phyloP scores from a whole-genome alignment of 2,329 filamentous ascomycete genomes.

The Arthrobotrys sinensis region DNA sequence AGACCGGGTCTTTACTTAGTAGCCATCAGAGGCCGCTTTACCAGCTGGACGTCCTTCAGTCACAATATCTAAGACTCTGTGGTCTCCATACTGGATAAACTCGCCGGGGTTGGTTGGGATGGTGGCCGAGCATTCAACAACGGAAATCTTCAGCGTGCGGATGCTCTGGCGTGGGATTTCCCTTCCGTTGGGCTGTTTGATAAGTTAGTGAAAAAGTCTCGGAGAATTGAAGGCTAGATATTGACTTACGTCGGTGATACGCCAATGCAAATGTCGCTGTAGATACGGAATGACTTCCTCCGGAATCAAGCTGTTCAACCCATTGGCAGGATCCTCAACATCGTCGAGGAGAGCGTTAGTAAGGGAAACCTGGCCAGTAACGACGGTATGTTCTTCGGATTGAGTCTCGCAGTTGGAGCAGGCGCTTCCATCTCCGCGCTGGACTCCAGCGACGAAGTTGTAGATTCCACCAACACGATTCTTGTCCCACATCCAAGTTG shows the following conservation, averaged over 20 bases:
- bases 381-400: slow-evolving; percentile 64
- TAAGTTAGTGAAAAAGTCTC: slow-evolving; percentile 5
- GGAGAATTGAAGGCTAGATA: background rate
- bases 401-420: slow-evolving; percentile 62
- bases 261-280: slow-evolving; percentile 65
- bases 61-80: slow-evolving; percentile 48
- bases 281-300: slow-evolving; percentile 66
- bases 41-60: slow-evolving; percentile 54
- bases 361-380: slow-evolving; percentile 68
- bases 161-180: slow-evolving; percentile 48
- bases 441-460: slow-evolving; percentile 66
- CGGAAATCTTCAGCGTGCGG: slow-evolving; percentile 43
- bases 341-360: slow-evolving; percentile 67
- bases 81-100: slow-evolving; percentile 48
- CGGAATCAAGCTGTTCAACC: slow-evolving; percentile 65
- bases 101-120: slow-evolving; percentile 41
- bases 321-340: slow-evolving; percentile 64
- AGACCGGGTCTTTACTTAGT: background rate
- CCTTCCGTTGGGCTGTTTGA: slow-evolving; percentile 35
- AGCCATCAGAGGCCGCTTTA: slow-evolving; percentile 48
- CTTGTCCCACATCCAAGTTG: slow-evolving; percentile 67
- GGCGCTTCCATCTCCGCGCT: slow-evolving; percentile 35
- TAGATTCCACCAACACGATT: slow-evolving; percentile 68
- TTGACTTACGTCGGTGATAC: slow-evolving; percentile 62
- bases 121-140: slow-evolving; percentile 49